Evolutionary conservation across 2,329 filamentous ascomycete genomes (phyloP), one percentile per base, ranked within the genome.

Genomic region (Paramyrothecium sp.): DNA sequence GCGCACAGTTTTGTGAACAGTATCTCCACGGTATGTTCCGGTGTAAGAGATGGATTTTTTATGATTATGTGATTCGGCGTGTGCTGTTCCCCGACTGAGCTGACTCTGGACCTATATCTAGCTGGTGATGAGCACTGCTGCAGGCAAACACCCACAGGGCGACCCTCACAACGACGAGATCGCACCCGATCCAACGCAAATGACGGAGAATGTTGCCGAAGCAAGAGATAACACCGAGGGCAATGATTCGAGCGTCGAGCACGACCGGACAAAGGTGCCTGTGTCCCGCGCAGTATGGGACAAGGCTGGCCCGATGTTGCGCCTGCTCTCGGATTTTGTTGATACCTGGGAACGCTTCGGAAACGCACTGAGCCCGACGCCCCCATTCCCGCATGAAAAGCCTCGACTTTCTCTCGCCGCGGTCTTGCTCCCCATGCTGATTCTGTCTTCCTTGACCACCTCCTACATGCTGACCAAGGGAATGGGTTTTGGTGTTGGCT

Each of bases 201-300:
- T 79, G 1, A 73, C 76, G 0, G 61, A 69, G 3, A 68, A 70
- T 13, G 68, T 76, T 3, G 71, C 74, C 1, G 69, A 78, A 19
- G 80, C 77, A 5, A 76, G 74, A 57, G 71, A 76, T 3, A 71
- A 72, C 21, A 73, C 77, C 0, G 61, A 64, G 0, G 89, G 88
- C 2, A 75, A 73, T 0, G 76, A 80, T 8, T 73, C 82, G 0
- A 59, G 55, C 0, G 21, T 21, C 10, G 59, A 65, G 12, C 67
- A 91, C 57, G 89, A 94, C 72, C 91, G 91, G 71, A 90, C 90
- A 5, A 92, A 91, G 69, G 83, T 89, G 26, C 90, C 90, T 0
- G 88, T 94, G 73, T 88, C 90, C 60, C 85, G 85, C 5, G 86
- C 87, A 0, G 89, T 95, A 66, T 93, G 91, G 89, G 83, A 81